Evolutionary conservation across 768 basidiomycete genomes (phyloP).

Genomic region (Mycena leptocephala): DNA sequence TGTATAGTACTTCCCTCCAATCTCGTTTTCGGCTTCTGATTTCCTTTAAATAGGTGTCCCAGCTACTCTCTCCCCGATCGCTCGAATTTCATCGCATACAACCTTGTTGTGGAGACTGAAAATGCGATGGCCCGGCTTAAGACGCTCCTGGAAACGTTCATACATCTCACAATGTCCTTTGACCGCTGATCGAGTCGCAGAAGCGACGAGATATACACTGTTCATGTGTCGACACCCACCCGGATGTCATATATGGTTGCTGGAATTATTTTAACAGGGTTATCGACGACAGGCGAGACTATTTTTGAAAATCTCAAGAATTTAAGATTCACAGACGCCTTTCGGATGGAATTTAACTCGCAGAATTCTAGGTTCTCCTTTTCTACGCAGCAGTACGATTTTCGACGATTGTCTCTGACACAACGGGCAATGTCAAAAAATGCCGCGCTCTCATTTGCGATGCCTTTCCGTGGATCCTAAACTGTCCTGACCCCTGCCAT

Average conservation of each 20-base stretch:
- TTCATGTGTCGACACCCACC: not conserved
- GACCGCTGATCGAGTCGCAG: not conserved
- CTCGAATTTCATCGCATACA: constrained; percentile 8
- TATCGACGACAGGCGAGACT: constrained; percentile 5
- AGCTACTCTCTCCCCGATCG: constrained; percentile 18
- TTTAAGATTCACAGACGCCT: not conserved
- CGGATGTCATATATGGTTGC: constrained; percentile 16
- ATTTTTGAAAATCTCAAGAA: not conserved
- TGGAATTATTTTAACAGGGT: constrained; percentile 12
- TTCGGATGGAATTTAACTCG: not conserved
- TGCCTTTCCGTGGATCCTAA: constrained; percentile 36
- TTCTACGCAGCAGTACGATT: constrained; percentile 16
- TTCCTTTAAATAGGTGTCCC: constrained; percentile 10
- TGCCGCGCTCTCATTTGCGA: constrained; percentile 28
- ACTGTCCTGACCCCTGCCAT: constrained; percentile 37
- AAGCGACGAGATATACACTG: not conserved
- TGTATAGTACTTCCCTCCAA: not conserved
- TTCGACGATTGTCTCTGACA: constrained; percentile 35
- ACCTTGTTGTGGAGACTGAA: constrained; percentile 2
- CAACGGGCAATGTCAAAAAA: constrained; percentile 36
- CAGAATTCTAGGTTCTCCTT: constrained; percentile 8
- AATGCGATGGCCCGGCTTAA: not conserved
- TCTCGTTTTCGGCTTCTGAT: not conserved
- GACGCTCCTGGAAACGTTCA: not conserved
- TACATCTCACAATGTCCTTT: not conserved